Percentiles rank a stretch among this genome's conserved stretches.
These are phyloP conservation scores for Jaapia argillacea DNA, from an alignment of 768 basidiomycete genomes.

Conservation along the genomic window DNA sequence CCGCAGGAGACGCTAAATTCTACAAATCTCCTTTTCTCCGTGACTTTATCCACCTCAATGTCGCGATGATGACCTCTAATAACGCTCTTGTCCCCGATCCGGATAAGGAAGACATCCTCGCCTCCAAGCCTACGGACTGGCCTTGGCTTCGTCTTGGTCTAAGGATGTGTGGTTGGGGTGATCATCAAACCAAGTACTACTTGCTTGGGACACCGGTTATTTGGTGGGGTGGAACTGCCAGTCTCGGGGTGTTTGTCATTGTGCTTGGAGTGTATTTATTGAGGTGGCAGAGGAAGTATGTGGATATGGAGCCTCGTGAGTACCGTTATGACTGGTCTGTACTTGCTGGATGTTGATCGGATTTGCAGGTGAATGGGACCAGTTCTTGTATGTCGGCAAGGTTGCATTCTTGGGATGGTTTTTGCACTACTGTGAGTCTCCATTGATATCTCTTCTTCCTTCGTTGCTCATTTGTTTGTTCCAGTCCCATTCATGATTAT, in stretches of 20 bases:
- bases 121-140: constrained; percentile 90
- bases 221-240: constrained; percentile 77
- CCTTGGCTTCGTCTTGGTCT: constrained; percentile 83
- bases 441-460: too few relatives aligned
- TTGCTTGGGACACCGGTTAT: constrained; percentile 86
- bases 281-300: constrained; percentile 79
- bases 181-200: constrained; percentile 83
- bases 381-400: constrained; percentile 88
- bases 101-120: constrained; percentile 97
- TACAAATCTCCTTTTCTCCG: constrained; percentile 89
- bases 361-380: constrained; percentile 76
- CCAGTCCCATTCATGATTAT: constrained; percentile 94
- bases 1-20: constrained; percentile 69
- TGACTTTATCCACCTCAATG: constrained; percentile 98
- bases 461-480: constrained; percentile 2
- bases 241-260: constrained; percentile 45
- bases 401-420: constrained; percentile 88
- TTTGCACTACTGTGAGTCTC: constrained; percentile 75
- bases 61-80: constrained; percentile 99
- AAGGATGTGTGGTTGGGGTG: constrained; percentile 97
- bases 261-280: constrained; percentile 63
- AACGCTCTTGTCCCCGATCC: constrained; percentile 96
- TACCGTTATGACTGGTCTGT: constrained; percentile 10
- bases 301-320: constrained; percentile 83
- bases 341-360: constrained; percentile 2